These are phyloP conservation scores for Trichoderma afroharzianum DNA, from an alignment of 2,329 filamentous ascomycete species.

Conservation along the genomic window DNA sequence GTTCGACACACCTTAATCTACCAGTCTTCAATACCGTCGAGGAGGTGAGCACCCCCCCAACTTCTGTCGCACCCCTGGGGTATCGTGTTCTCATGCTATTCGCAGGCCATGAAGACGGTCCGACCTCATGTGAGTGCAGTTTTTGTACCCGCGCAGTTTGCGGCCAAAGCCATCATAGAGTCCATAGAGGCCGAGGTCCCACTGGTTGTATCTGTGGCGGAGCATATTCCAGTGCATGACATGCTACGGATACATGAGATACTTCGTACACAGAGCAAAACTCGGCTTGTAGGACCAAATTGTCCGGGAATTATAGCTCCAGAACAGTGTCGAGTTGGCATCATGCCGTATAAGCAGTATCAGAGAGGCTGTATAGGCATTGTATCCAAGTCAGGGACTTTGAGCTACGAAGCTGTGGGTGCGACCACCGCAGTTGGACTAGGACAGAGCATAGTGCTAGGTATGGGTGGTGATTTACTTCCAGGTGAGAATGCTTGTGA, in stretches of 20 bases:
- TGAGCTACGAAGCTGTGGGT: slow-evolving; percentile 77
- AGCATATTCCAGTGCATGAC: slow-evolving; percentile 76
- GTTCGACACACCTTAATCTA: slow-evolving; percentile 31
- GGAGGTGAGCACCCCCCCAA: slow-evolving; percentile 25
- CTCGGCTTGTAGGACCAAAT: slow-evolving; percentile 74
- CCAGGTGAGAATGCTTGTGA: slow-evolving; percentile 44
- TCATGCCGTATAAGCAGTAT: slow-evolving; percentile 41
- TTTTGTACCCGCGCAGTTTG: slow-evolving; percentile 54
- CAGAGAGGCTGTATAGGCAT: slow-evolving; percentile 65
- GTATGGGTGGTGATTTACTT: slow-evolving; percentile 72
- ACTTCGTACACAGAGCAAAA: slow-evolving; percentile 66
- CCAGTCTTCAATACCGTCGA: slow-evolving; percentile 35
- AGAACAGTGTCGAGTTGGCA: slow-evolving; percentile 54
- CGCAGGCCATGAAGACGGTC: slow-evolving; percentile 32
- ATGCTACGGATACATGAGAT: slow-evolving; percentile 68
- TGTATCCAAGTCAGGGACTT: slow-evolving; percentile 74
- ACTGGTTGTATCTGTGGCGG: slow-evolving; percentile 73
- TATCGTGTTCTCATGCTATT: not conserved
- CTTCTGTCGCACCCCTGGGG: not conserved
- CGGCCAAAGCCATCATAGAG: slow-evolving; percentile 66
- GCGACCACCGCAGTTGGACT: slow-evolving; percentile 70
- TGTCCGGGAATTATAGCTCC: slow-evolving; percentile 77
- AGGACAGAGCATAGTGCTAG: slow-evolving; percentile 73
- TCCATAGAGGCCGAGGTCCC: slow-evolving; percentile 75
- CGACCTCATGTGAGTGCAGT: slow-evolving; percentile 20